These are phyloP conservation scores for Saturnispora quitensis DNA, from an alignment of 805 yeast species.

Conservation along the genomic window DNA sequence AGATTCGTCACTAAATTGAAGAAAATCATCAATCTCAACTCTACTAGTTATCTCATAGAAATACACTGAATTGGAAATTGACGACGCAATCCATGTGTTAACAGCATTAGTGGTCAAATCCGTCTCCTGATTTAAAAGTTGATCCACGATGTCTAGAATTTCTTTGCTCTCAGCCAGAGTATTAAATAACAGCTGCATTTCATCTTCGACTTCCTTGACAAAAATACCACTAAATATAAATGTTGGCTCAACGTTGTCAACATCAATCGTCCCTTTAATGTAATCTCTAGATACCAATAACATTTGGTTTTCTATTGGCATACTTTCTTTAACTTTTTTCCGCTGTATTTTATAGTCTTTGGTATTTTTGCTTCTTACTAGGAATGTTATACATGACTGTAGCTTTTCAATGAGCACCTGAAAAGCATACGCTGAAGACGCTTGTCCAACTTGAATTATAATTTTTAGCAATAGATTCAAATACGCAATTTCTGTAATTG, in stretches of 20 bases:
- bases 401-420: conserved; percentile 5
- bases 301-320: conserved; percentile 18
- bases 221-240: conserved; percentile 18
- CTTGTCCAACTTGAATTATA: conserved; percentile 6
- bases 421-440: neutral
- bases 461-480: conserved; percentile 11
- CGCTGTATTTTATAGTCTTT: conserved; percentile 5
- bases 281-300: conserved; percentile 17
- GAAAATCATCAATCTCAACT: conserved; percentile 15
- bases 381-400: conserved; percentile 10
- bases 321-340: neutral
- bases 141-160: neutral
- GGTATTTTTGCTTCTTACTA: conserved; percentile 10
- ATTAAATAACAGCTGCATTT: conserved; percentile 10
- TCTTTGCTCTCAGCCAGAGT: neutral
- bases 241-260: conserved; percentile 1
- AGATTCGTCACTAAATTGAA: conserved; percentile 20
- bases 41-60: neutral
- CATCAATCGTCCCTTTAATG: conserved; percentile 4
- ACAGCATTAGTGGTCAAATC: conserved; percentile 18
- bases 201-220: conserved; percentile 17
- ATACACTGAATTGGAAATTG: neutral
- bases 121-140: neutral
- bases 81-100: conserved; percentile 33
- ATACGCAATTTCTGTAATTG: conserved; percentile 7